Percentiles rank a stretch among this genome's conserved stretches.
Conservation (phyloP, 345 rosid genomes). For the Theobroma cacao region DNA sequence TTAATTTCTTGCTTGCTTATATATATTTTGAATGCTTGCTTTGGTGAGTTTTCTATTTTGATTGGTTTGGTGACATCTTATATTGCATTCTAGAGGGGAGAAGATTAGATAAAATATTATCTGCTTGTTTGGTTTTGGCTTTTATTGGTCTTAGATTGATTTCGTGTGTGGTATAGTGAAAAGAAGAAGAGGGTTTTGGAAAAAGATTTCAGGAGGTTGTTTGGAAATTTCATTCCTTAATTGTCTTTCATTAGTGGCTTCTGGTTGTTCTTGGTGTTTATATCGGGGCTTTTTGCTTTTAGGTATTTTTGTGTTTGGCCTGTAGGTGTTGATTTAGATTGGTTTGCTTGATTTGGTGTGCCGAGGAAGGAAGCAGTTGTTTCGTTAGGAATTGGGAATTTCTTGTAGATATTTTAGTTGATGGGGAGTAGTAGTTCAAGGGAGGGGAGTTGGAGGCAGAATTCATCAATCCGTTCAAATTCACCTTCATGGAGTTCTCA, state of each 20-base stretch:
- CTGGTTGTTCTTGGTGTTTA: neutral
- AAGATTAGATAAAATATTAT: neutral
- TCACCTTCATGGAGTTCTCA: conserved; percentile 55
- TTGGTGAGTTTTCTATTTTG: neutral
- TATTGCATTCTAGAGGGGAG: neutral
- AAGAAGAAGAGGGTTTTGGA: neutral
- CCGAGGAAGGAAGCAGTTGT: neutral
- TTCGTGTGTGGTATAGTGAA: neutral
- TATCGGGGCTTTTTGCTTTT: neutral
- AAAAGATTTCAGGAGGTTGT: neutral
- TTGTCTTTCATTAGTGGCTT: neutral
- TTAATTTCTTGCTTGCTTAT: neutral
- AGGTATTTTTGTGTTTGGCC: neutral
- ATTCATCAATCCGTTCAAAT: conserved; percentile 32
- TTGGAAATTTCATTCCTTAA: neutral
- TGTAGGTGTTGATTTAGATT: conserved; percentile 2
- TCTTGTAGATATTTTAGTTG: conserved; percentile 24
- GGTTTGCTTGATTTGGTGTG: conserved; percentile 8
- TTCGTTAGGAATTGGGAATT: conserved; percentile 9
- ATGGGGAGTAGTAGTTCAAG: conserved; percentile 77
- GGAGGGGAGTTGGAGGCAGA: conserved; percentile 46
- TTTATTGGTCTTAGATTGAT: neutral
- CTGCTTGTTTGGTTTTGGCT: neutral
- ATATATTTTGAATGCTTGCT: neutral
- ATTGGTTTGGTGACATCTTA: neutral